phyloP scores from a whole-genome alignment of 1,284 basidiomycete species.

The Rhodotorula sp. region DNA sequence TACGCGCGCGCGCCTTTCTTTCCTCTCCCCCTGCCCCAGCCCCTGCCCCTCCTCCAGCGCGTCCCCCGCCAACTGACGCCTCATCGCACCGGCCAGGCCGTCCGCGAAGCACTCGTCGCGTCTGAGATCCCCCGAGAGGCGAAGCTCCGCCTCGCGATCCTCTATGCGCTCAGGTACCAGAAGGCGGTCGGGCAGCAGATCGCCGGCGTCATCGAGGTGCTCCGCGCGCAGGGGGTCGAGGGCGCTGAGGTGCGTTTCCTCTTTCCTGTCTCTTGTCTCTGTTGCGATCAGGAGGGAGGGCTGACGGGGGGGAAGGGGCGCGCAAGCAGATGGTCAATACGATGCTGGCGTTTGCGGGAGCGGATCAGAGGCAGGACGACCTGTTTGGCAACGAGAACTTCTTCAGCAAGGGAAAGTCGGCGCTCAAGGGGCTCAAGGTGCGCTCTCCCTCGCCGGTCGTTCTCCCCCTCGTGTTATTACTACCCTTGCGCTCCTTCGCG shows the following conservation, averaged over 20 bases:
- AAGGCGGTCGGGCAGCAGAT: conserved; percentile 86
- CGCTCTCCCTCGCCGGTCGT: conserved; percentile 21
- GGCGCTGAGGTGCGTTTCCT: conserved; percentile 69
- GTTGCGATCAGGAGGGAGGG: not conserved
- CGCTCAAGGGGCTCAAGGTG: conserved; percentile 91
- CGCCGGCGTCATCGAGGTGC: conserved; percentile 74
- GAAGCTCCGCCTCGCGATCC: conserved; percentile 88
- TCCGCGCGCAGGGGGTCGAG: conserved; percentile 79
- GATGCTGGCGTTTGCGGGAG: conserved; percentile 87
- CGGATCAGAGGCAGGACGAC: conserved; percentile 96
- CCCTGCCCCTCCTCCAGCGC: no score
- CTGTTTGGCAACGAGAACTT: conserved; percentile 95
- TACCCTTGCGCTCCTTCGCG: not conserved
- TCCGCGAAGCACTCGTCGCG: conserved; percentile 73
- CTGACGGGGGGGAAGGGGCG: rapidly evolving
- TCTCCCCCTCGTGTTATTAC: not conserved
- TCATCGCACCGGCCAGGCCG: no score
- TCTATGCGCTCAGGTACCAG: conserved; percentile 94
- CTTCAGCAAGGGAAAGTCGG: conserved; percentile 89
- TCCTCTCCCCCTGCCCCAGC: not conserved
- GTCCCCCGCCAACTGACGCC: no score
- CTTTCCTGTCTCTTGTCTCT: not conserved
- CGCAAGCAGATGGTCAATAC: conserved; percentile 92
- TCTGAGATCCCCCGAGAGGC: conserved; percentile 69
- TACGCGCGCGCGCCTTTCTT: conserved; percentile 47